A percentile compares a stretch with the other conserved stretches of the same genome.
These are phyloP conservation scores for Diaporthe caulivora DNA, from an alignment of 2,329 filamentous ascomycete genomes.

Conservation along the genomic window DNA sequence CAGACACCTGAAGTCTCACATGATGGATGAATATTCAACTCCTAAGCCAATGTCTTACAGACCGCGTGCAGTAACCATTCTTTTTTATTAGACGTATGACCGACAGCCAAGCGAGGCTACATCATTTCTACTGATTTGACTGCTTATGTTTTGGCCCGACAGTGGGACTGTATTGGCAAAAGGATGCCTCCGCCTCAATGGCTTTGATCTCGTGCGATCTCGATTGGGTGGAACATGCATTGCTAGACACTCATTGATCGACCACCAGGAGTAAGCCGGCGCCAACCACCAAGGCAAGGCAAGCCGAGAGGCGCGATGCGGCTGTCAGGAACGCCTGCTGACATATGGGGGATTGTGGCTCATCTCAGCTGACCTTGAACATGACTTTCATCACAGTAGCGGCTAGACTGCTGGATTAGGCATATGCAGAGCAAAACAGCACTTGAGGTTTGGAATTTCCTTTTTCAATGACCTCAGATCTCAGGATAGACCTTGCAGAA, in stretches of 20 bases:
- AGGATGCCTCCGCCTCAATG: not conserved
- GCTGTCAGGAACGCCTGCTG: constrained; percentile 12
- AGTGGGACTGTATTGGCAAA: not conserved
- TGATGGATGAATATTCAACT: not conserved
- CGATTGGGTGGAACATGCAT: not conserved
- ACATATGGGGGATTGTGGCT: not conserved
- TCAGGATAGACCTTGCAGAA: not conserved
- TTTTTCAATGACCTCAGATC: not conserved
- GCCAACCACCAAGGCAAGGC: not conserved
- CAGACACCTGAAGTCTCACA: not conserved
- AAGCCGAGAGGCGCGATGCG: not conserved
- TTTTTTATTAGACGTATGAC: not conserved
- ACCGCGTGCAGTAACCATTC: not conserved
- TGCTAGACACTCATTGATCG: not conserved
- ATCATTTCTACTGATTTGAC: not conserved
- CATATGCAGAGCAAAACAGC: not conserved
- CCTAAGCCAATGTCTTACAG: not conserved
- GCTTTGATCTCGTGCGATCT: not conserved
- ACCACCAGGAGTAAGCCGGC: not conserved
- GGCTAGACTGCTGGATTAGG: not conserved
- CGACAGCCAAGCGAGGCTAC: not conserved
- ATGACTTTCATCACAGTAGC: not conserved
- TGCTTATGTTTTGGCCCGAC: not conserved
- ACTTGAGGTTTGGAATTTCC: not conserved
- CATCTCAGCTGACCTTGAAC: constrained; percentile 15